phyloP scores from a whole-genome alignment of 2,329 filamentous ascomycete species.

The Tolypocladium capitatum region DNA sequence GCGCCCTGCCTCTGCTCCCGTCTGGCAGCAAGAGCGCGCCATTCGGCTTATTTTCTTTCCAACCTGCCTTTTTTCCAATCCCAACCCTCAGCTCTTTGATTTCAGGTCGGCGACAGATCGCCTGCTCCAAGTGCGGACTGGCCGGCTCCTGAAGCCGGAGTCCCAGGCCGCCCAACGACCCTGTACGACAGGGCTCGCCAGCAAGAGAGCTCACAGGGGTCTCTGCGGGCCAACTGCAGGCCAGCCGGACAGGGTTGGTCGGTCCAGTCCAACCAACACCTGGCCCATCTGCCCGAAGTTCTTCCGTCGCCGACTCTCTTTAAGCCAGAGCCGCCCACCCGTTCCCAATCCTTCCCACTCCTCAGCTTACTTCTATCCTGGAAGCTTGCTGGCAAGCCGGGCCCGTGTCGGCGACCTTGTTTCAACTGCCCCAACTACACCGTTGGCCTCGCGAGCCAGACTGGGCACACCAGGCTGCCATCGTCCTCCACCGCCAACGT shows the following conservation, averaged over 20 bases:
- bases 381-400: conserved; percentile 11
- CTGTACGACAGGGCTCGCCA: neutral
- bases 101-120: neutral
- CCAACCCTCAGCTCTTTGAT: no score
- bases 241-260: conserved; percentile 2
- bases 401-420: conserved; percentile 8
- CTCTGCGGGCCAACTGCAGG: conserved; percentile 3
- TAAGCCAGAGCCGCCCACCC: conserved; percentile 19
- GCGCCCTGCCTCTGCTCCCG: neutral
- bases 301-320: conserved; percentile 14
- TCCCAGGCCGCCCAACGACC: neutral
- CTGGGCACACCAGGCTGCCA: neutral
- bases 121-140: neutral
- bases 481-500: neutral
- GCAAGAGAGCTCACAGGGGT: neutral
- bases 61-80: neutral
- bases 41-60: neutral
- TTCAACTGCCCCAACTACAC: conserved; percentile 4
- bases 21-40: neutral
- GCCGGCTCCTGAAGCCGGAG: neutral
- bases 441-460: neutral
- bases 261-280: conserved; percentile 1
- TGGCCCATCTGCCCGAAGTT: conserved; percentile 7
- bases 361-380: conserved; percentile 9
- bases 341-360: conserved; percentile 6